Percentiles rank a stretch among this genome's conserved stretches.
These are phyloP conservation scores for Gossypium lobatum DNA, from an alignment of 441 rosid species.

Conservation along the genomic window DNA sequence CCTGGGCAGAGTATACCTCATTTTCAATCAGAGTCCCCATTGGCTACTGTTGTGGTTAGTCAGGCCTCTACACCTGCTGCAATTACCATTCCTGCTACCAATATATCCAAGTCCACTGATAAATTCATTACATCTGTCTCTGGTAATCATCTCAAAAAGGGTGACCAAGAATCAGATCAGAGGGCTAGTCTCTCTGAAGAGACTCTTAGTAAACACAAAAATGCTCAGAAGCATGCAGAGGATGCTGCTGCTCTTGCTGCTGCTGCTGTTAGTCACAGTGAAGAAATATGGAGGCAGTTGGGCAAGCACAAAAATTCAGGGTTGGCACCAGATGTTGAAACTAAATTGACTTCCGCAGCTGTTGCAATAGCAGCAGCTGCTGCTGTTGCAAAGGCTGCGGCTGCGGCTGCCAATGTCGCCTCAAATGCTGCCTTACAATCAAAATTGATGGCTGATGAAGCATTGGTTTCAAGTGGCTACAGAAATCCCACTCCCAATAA, in stretches of 20 bases:
- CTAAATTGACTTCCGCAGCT: slow-evolving; percentile 71
- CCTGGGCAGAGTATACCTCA: slow-evolving; percentile 36
- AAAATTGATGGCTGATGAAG: slow-evolving; percentile 91
- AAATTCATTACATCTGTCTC: slow-evolving; percentile 35
- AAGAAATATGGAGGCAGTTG: slow-evolving; percentile 71
- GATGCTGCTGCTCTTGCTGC: slow-evolving; percentile 77
- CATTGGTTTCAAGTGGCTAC: slow-evolving; percentile 33
- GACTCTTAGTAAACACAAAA: slow-evolving; percentile 48
- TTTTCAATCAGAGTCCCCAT: slow-evolving; percentile 36
- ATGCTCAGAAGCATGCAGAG: slow-evolving; percentile 78
- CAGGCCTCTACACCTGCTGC: slow-evolving; percentile 36
- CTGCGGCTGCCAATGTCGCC: slow-evolving; percentile 93
- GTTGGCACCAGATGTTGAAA: slow-evolving; percentile 53
- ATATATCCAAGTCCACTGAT: slow-evolving; percentile 38
- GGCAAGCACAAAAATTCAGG: slow-evolving; percentile 53
- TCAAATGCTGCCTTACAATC: slow-evolving; percentile 94
- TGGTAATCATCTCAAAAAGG: slow-evolving; percentile 34
- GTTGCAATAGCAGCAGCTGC: slow-evolving; percentile 83
- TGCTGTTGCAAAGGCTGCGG: slow-evolving; percentile 97
- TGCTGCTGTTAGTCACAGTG: slow-evolving; percentile 65
- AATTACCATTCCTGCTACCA: slow-evolving; percentile 32
- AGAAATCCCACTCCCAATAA: slow-evolving; percentile 25
- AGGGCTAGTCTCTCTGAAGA: slow-evolving; percentile 57
- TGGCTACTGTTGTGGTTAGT: slow-evolving; percentile 37
- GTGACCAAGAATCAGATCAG: slow-evolving; percentile 31